Percentiles rank a stretch among this genome's conserved stretches.
These are phyloP conservation scores for Boletellus emodensis DNA, from an alignment of 768 basidiomycete species.

Conservation along the genomic window DNA sequence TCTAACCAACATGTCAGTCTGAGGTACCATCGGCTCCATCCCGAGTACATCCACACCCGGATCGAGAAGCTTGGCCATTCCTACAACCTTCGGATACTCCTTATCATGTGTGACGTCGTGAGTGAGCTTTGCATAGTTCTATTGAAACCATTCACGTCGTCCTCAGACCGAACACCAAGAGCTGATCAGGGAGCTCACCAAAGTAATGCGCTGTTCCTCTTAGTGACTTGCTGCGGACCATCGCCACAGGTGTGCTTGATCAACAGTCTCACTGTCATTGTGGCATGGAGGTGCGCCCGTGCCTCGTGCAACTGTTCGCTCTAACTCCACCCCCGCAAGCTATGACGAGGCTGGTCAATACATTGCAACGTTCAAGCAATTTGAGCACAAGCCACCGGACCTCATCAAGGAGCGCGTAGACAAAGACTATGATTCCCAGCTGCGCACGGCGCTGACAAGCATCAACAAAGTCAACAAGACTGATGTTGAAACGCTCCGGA, in stretches of 20 bases:
- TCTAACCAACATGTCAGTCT: conserved; percentile 46
- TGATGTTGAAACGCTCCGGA: conserved; percentile 88
- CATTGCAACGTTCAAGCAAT: conserved; percentile 86
- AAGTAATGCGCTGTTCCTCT: conserved; percentile 39
- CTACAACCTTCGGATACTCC: conserved; percentile 80
- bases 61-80: conserved; percentile 81
- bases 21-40: conserved; percentile 93
- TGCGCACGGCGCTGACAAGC: conserved; percentile 79
- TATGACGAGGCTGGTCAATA: conserved; percentile 91
- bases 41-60: conserved; percentile 91
- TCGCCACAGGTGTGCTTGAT: conserved; percentile 67
- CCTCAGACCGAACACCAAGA: conserved; percentile 87
- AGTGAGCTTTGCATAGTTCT: conserved; percentile 28
- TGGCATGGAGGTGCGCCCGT: conserved; percentile 77
- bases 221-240: not conserved
- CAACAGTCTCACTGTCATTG: conserved; percentile 89
- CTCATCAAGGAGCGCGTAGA: conserved; percentile 93
- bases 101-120: conserved; percentile 91
- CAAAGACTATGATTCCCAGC: conserved; percentile 78
- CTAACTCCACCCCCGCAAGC: conserved; percentile 37
- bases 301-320: not conserved
- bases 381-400: conserved; percentile 89
- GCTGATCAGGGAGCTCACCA: conserved; percentile 88
- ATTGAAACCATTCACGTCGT: not conserved
- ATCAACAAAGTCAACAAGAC: conserved; percentile 97